phyloP scores from a whole-genome alignment of 768 basidiomycete genomes.

The Punctularia strigosozonata region DNA sequence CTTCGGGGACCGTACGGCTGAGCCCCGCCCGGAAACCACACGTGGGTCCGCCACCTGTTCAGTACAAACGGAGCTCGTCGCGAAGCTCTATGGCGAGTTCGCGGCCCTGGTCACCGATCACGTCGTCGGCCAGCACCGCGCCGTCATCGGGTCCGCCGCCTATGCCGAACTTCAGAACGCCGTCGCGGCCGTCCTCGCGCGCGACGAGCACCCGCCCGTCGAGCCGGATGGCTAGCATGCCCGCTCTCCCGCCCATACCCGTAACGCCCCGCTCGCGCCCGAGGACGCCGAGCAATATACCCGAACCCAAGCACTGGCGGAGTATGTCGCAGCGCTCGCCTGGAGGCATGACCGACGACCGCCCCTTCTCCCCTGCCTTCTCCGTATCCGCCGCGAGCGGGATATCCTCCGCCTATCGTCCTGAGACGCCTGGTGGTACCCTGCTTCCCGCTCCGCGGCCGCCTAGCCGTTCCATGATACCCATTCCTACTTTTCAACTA shows the following conservation, averaged over 20 bases:
- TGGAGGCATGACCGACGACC: too few species aligned
- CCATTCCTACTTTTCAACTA: slow-evolving; percentile 62
- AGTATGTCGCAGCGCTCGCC: too few species aligned
- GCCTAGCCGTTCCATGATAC: slow-evolving; percentile 77
- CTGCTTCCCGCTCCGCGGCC: slow-evolving; percentile 52
- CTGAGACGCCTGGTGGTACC: slow-evolving; percentile 28
- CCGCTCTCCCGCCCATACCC: slow-evolving; percentile 16
- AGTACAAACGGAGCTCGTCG: slow-evolving; percentile 54
- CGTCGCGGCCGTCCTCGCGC: slow-evolving; percentile 35
- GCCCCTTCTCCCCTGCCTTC: slow-evolving; percentile 54
- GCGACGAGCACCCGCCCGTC: slow-evolving; percentile 38
- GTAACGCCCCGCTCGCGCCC: slow-evolving; percentile 58
- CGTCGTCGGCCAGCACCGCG: slow-evolving; percentile 56
- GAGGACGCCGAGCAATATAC: slow-evolving; percentile 73
- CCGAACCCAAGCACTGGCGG: too few species aligned
- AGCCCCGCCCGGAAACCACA: slow-evolving; percentile 36
- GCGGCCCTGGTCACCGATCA: slow-evolving; percentile 70
- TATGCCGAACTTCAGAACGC: slow-evolving; percentile 23
- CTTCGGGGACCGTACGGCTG: slow-evolving; percentile 31
- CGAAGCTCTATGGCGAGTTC: slow-evolving; percentile 70
- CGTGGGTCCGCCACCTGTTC: slow-evolving; percentile 22
- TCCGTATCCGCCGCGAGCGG: slow-evolving; percentile 32
- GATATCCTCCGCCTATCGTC: slow-evolving; percentile 11
- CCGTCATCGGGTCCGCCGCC: slow-evolving; percentile 34
- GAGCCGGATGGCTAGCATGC: neutral